Evolutionary conservation across 1,284 basidiomycete species (phyloP).

Genomic region (Laetiporus sulphureus): DNA sequence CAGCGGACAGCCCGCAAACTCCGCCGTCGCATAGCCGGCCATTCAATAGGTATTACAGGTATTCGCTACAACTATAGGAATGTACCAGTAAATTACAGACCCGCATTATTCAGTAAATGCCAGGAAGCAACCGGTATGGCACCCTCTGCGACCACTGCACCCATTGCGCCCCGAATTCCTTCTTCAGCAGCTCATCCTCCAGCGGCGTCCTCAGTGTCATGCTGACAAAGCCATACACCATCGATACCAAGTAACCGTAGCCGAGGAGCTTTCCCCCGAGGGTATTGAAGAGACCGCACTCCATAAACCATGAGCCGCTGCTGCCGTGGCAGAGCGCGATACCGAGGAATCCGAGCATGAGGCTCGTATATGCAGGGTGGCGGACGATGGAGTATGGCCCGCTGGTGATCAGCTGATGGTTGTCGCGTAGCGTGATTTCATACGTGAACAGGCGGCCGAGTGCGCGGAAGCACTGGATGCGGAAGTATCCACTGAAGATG

Average conservation of each 20-base stretch:
- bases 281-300: conserved; percentile 7
- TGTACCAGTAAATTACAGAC: too few species aligned
- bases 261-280: not conserved
- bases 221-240: conserved; percentile 2
- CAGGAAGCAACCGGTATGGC: conserved; percentile 9
- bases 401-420: conserved; percentile 8
- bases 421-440: conserved; percentile 9
- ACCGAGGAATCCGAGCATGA: conserved; percentile 1
- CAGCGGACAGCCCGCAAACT: too few species aligned
- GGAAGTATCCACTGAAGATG: conserved; percentile 4
- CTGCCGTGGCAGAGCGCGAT: conserved; percentile 1
- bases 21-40: too few species aligned
- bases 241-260: conserved; percentile 1
- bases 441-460: conserved; percentile 12
- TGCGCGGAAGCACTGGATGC: conserved; percentile 8
- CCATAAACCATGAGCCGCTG: conserved; percentile 6
- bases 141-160: conserved; percentile 8
- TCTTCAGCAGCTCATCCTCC: conserved; percentile 17
- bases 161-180: conserved; percentile 19
- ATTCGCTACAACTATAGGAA: too few species aligned
- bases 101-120: conserved; percentile 9
- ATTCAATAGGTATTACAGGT: too few species aligned
- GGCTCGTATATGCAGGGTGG: conserved; percentile 9
- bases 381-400: conserved; percentile 11
- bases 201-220: conserved; percentile 12